A percentile compares a stretch with the other conserved stretches of the same genome.
Evolutionary conservation across 2,329 filamentous ascomycete genomes (phyloP).

Genomic region (Nemania diffusa): DNA sequence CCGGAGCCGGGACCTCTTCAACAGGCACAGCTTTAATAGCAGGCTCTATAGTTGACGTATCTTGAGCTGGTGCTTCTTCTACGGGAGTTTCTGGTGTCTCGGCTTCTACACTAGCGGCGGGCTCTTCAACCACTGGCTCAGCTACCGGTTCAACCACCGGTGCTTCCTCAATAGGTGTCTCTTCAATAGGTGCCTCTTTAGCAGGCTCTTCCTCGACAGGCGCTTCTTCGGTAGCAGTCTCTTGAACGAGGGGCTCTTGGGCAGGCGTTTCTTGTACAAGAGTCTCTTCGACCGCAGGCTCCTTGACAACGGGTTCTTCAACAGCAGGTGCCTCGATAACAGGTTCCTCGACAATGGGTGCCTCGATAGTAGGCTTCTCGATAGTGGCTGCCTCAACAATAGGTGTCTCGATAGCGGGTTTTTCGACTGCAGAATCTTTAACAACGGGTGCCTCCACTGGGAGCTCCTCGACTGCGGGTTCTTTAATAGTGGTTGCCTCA

Average conservation of each 20-base stretch:
- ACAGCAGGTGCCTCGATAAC: background rate
- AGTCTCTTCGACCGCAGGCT: slow-evolving; percentile 17
- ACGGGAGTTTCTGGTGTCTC: slow-evolving; percentile 3
- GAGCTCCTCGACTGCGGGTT: background rate
- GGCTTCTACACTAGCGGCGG: slow-evolving; percentile 3
- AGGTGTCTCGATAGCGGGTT: background rate
- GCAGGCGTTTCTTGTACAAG: background rate
- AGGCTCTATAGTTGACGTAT: slow-evolving; percentile 16
- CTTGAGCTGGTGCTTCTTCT: slow-evolving; percentile 13
- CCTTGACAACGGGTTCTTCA: background rate
- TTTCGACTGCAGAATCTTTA: background rate
- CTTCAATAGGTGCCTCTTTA: background rate
- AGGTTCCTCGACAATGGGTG: slow-evolving; percentile 7
- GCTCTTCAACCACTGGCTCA: slow-evolving; percentile 4
- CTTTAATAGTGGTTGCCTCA: background rate
- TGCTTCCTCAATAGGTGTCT: background rate
- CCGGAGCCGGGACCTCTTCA: no score
- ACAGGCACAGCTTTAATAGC: no score
- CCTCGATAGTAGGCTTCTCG: slow-evolving; percentile 13
- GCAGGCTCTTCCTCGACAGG: slow-evolving; percentile 6
- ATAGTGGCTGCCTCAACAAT: background rate
- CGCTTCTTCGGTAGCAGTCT: slow-evolving; percentile 27
- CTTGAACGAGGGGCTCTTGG: slow-evolving; percentile 26
- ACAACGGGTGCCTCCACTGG: background rate
- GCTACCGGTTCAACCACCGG: slow-evolving; percentile 2